Percentiles rank a stretch among this genome's conserved stretches.
Evolutionary conservation across 331 rosid species (phyloP).

Genomic region (Quercus tomentella): DNA sequence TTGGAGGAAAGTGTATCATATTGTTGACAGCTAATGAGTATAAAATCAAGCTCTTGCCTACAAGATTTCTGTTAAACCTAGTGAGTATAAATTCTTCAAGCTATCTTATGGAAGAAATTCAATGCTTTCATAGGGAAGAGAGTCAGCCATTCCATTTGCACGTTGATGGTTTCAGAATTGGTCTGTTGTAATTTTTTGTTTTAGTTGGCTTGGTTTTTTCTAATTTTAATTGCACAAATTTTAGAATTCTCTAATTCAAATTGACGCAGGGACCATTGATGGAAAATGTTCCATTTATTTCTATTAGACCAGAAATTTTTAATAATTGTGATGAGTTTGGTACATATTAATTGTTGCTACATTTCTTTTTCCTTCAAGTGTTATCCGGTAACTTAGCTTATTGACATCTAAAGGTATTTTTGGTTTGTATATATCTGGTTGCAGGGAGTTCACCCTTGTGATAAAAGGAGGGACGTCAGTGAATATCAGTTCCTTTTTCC

Average conservation of each 20-base stretch:
- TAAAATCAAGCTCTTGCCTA: neutral
- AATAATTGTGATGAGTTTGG: neutral
- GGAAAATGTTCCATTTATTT: neutral
- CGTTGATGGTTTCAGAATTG: neutral
- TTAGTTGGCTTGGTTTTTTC: neutral
- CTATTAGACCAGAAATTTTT: neutral
- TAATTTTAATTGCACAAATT: neutral
- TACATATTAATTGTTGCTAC: neutral
- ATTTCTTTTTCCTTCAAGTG: neutral
- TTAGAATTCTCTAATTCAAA: neutral
- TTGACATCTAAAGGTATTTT: neutral
- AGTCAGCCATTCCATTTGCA: neutral
- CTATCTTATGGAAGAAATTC: neutral
- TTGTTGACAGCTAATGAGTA: neutral
- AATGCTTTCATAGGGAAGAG: neutral
- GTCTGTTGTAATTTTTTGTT: neutral
- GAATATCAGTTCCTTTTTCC: slow-evolving; percentile 77
- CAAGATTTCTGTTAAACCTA: neutral
- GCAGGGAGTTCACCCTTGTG: slow-evolving; percentile 93
- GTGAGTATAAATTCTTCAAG: neutral
- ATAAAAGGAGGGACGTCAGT: slow-evolving; percentile 74
- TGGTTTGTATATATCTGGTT: slow-evolving; percentile 11
- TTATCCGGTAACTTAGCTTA: neutral
- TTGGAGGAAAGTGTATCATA: neutral
- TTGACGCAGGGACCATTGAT: neutral